Base-by-base conservation (phyloP, 495 filamentous ascomycete genomes). In the Jackrogersella multiformis region DNA sequence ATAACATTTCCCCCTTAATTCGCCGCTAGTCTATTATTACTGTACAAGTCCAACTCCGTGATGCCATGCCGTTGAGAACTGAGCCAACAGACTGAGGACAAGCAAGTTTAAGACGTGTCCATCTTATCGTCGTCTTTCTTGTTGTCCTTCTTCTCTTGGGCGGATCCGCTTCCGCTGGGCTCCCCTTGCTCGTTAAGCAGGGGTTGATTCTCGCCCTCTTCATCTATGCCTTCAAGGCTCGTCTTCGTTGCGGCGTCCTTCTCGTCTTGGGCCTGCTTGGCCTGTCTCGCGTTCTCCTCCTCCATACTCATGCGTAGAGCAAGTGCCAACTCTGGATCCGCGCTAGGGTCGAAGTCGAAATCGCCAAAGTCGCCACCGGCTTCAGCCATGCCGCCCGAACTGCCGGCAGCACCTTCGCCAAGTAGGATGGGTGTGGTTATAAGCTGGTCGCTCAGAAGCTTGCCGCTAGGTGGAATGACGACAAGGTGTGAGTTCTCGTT, bases 221-320 rank as follows among this genome's bases (percentile, higher is more conserved):
- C 95, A 69, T 92, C 87, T 73, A 97, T 93, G 38, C 83, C 85
- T 74, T 93, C 94, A 63, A 97, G 79, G 78, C 87, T 89, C 42
- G 83, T 83, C 76, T 93, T 90, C 65, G 87, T 84, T 13, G 84
- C 80, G 30, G 75, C 78, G 53, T 88, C 89, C 65, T 92, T 90
- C 59, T 88, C 84, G 34, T 92, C 92, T 64, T 87, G 87, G 74
- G 90, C 91, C 69, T 89, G 86, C 80, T 90, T 91, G 72, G 96
- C 94, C 77, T 95, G 87, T 72, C 95, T 82, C 61, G 91, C 92
- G 84, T 95, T 96, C 84, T 96, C 95, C 73, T 98, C 96, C 76
- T 99, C 96, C 86, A 96, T 90, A 74, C 92, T 96, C 91, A 99
- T 94, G 62, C 95, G 87, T 74, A 99, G 82, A n/a, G 96, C 95